Percentiles rank a stretch among this genome's conserved stretches.
Evolutionary conservation across 331 rosid genomes (phyloP).

Genomic region (Cydonia oblonga): DNA sequence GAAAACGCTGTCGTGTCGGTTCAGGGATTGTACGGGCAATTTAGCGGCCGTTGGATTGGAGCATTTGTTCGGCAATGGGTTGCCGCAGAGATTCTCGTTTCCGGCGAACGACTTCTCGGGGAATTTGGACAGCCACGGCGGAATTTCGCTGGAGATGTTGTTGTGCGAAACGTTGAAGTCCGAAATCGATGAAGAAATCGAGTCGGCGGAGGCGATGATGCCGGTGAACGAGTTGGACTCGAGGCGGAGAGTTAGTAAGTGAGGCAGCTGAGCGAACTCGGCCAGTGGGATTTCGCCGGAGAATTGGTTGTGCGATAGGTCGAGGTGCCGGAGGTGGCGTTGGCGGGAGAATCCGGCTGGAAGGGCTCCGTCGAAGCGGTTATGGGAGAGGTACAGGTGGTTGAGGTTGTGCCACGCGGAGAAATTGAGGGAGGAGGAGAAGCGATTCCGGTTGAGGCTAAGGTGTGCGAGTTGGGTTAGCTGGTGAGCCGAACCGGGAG

Average conservation of each 20-base stretch:
- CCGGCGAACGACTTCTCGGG: neutral
- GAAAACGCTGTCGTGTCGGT: neutral
- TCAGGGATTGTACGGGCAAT: neutral
- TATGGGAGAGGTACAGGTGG: conserved; percentile 21
- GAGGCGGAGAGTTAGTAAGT: conserved; percentile 16
- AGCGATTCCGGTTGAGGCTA: conserved; percentile 15
- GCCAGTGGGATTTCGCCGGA: conserved; percentile 9
- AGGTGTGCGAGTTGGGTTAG: conserved; percentile 11
- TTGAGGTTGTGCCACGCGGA: conserved; percentile 15
- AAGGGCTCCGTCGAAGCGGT: conserved; percentile 8
- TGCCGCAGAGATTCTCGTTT: conserved; percentile 11
- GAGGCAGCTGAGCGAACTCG: conserved; percentile 6
- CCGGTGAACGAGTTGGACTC: conserved; percentile 21
- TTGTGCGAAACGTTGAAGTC: conserved; percentile 16
- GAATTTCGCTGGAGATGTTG: conserved; percentile 16
- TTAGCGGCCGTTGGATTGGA: neutral
- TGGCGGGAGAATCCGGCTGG: conserved; percentile 7
- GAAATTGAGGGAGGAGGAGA: conserved; percentile 1
- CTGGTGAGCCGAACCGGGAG: conserved; percentile 12
- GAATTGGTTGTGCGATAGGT: conserved; percentile 10
- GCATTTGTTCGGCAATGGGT: conserved; percentile 10
- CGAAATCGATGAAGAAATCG: neutral
- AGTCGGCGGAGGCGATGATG: neutral
- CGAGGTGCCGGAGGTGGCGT: conserved; percentile 9
- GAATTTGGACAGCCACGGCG: conserved; percentile 1